Conservation (phyloP, 768 basidiomycete species). For the Russula griseocarnosa region DNA sequence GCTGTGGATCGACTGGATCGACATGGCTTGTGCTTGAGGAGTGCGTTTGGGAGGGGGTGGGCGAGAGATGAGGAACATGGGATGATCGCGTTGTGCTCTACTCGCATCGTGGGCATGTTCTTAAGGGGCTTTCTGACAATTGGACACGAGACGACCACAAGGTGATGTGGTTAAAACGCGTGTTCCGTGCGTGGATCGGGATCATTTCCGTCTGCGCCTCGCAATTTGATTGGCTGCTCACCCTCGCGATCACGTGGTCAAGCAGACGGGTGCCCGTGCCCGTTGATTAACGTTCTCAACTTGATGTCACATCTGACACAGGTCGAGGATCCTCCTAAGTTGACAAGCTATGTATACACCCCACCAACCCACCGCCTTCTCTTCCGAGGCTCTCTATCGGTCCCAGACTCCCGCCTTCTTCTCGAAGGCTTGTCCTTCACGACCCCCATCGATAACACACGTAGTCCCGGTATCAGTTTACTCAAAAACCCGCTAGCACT, state of each 20-base stretch:
- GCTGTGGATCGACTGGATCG: not conserved
- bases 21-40: constrained; percentile 9
- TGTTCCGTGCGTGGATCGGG: constrained; percentile 24
- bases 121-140: constrained; percentile 15
- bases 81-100: not conserved
- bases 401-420: constrained; percentile 66
- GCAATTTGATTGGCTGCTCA: not conserved
- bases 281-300: not conserved
- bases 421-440: constrained; percentile 74
- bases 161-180: constrained; percentile 1
- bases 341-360: constrained; percentile 34
- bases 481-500: constrained; percentile 67
- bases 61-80: not conserved
- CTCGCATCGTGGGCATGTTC: constrained; percentile 7
- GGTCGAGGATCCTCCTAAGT: constrained; percentile 19
- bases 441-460: constrained; percentile 40
- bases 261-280: not conserved
- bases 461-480: constrained; percentile 34
- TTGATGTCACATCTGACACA: constrained; percentile 4
- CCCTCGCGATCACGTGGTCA: constrained; percentile 1
- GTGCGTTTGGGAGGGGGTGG: not conserved
- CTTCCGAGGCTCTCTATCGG: constrained; percentile 69
- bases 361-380: constrained; percentile 50
- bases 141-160: not conserved
- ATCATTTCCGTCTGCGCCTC: too few relatives aligned